These are phyloP conservation scores for Flagelloscypha sp. DNA, from an alignment of 768 basidiomycete genomes.

Conservation along the genomic window DNA sequence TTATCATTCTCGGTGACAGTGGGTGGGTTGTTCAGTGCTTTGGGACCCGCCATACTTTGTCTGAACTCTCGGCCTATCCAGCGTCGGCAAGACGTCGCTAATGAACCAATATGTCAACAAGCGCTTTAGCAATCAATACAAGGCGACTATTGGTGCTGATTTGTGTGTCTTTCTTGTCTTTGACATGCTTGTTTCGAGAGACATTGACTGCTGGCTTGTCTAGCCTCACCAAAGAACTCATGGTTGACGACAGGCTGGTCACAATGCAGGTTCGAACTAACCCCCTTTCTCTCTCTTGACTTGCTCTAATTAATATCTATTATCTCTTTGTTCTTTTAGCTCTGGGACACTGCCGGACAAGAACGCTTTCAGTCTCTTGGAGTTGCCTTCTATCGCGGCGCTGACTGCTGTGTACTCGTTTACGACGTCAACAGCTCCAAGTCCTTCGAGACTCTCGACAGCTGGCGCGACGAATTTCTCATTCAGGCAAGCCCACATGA, in stretches of 20 bases:
- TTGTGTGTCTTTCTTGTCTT: conserved; percentile 51
- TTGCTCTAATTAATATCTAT: conserved; percentile 6
- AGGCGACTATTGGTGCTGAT: conserved; percentile 96
- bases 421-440: conserved; percentile 99
- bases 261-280: conserved; percentile 83
- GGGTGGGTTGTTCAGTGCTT: conserved; percentile 48
- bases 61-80: conserved; percentile 22
- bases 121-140: conserved; percentile 99
- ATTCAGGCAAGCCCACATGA: conserved; percentile 98
- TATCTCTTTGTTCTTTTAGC: conserved; percentile 32
- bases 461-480: conserved; percentile 98
- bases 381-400: conserved; percentile 97
- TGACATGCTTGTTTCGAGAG: conserved; percentile 4
- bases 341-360: conserved; percentile 99
- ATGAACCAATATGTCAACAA: conserved; percentile 99
- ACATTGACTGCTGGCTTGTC: conserved; percentile 13
- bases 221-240: conserved; percentile 95
- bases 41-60: conserved; percentile 6
- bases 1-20: conserved; percentile 98
- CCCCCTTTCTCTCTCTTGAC: background rate
- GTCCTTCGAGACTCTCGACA: conserved; percentile 97
- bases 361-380: conserved; percentile 99
- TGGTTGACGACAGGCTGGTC: conserved; percentile 95
- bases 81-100: conserved; percentile 98
- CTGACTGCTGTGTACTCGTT: conserved; percentile 97